These are phyloP conservation scores for Teunomyces lycoperdinae DNA, from an alignment of 805 yeast species.

Conservation along the genomic window DNA sequence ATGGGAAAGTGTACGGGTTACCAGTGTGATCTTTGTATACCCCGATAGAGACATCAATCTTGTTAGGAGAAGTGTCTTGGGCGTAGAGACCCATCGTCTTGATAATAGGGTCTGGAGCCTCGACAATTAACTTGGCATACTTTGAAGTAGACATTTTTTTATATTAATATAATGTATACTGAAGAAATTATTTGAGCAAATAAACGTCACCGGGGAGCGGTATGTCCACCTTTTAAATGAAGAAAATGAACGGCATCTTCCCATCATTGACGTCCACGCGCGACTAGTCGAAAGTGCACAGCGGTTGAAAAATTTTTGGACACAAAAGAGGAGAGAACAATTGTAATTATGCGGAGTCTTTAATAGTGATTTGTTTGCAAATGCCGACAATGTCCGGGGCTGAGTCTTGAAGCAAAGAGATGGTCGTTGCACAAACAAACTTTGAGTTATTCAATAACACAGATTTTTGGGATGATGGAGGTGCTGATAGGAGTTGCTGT, in stretches of 20 bases:
- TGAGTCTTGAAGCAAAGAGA: conserved; percentile 3
- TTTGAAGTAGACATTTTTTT: conserved; percentile 14
- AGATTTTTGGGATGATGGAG: conserved; percentile 4
- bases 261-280: background rate
- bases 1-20: conserved; percentile 34
- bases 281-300: background rate
- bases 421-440: conserved; percentile 27
- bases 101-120: conserved; percentile 29
- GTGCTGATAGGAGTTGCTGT: conserved; percentile 2
- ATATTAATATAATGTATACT: too few species aligned
- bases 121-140: conserved; percentile 15
- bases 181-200: too few species aligned
- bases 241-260: too few species aligned
- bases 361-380: conserved; percentile 2
- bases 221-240: too few species aligned
- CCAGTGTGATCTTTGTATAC: conserved; percentile 44
- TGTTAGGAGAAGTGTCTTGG: conserved; percentile 28
- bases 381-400: background rate
- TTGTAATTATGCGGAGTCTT: background rate
- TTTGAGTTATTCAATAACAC: conserved; percentile 29
- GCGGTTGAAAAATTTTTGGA: background rate
- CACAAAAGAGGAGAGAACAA: background rate
- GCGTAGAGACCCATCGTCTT: conserved; percentile 17
- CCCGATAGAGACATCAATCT: conserved; percentile 44
- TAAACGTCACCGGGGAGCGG: too few species aligned